Conservation (phyloP, 2,329 filamentous ascomycete genomes). For the Xylariaceae sp. region DNA sequence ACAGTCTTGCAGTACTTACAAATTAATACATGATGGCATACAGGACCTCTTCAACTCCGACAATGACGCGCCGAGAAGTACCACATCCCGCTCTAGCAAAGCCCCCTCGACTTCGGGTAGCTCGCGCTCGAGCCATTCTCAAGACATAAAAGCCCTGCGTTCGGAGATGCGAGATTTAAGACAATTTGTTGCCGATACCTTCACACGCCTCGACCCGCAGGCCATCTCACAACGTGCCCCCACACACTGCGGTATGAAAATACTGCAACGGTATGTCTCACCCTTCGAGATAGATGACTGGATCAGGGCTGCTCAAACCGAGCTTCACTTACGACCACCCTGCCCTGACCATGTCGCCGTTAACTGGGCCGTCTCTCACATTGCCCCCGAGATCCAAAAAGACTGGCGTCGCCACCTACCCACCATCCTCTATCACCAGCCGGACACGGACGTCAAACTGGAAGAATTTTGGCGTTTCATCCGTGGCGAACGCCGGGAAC, state of each 20-base stretch:
- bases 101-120: background rate
- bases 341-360: background rate
- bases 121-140: background rate
- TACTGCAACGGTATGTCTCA: background rate
- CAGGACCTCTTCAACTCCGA: background rate
- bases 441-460: background rate
- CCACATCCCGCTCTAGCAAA: background rate
- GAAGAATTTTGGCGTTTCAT: background rate
- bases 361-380: background rate
- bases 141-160: background rate
- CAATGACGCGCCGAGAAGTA: background rate
- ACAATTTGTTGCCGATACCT: background rate
- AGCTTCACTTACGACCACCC: background rate
- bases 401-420: background rate
- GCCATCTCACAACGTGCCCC: background rate
- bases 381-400: background rate
- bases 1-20: background rate
- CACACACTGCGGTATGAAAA: background rate
- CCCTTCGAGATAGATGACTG: background rate
- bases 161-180: background rate
- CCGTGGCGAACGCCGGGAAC: background rate
- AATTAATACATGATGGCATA: too few relatives aligned
- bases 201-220: background rate
- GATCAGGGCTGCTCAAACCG: background rate
- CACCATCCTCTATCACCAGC: background rate